These are phyloP conservation scores for Ganoderma sinense DNA, from an alignment of 1,284 basidiomycete genomes.

Conservation along the genomic window DNA sequence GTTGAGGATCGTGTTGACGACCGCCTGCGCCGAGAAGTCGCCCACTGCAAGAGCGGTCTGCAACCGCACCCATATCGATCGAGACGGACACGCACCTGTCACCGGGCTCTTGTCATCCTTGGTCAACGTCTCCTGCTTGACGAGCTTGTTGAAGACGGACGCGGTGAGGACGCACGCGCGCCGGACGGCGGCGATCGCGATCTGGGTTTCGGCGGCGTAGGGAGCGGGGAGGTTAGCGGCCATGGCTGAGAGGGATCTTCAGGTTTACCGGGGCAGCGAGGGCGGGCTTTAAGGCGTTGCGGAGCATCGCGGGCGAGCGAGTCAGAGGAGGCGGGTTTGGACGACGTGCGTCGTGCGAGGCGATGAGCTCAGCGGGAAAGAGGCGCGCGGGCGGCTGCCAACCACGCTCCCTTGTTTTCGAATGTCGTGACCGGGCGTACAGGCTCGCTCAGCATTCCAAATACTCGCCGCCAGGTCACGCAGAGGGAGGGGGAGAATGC, in stretches of 20 bases:
- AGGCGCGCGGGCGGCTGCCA: slow-evolving; percentile 12
- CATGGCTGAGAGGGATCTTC: background rate
- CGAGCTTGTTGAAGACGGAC: slow-evolving; percentile 88
- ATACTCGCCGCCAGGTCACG: slow-evolving; percentile 20
- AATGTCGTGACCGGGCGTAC: slow-evolving; percentile 12
- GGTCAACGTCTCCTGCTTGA: slow-evolving; percentile 87
- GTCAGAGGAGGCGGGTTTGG: slow-evolving; percentile 17
- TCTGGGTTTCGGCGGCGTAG: slow-evolving; percentile 63
- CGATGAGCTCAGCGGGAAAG: slow-evolving; percentile 10
- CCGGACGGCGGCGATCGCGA: slow-evolving; percentile 91
- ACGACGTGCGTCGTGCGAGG: slow-evolving; percentile 20
- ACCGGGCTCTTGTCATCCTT: slow-evolving; percentile 98
- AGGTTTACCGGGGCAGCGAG: slow-evolving; percentile 33
- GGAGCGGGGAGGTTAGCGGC: slow-evolving; percentile 33
- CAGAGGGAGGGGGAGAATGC: background rate
- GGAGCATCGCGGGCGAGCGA: slow-evolving; percentile 30
- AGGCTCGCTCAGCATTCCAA: slow-evolving; percentile 34
- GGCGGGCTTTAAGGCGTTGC: slow-evolving; percentile 25
- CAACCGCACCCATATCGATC: too few relatives aligned
- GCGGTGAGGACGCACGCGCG: slow-evolving; percentile 87
- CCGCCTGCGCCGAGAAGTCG: slow-evolving; percentile 90
- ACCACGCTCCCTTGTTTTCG: slow-evolving; percentile 21
- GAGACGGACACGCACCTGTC: slow-evolving; percentile 66
- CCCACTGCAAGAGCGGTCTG: slow-evolving; percentile 63
- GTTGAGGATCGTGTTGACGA: slow-evolving; percentile 82